Conservation (phyloP, 2,329 filamentous ascomycete species). For the Alternaria ventricosa region DNA sequence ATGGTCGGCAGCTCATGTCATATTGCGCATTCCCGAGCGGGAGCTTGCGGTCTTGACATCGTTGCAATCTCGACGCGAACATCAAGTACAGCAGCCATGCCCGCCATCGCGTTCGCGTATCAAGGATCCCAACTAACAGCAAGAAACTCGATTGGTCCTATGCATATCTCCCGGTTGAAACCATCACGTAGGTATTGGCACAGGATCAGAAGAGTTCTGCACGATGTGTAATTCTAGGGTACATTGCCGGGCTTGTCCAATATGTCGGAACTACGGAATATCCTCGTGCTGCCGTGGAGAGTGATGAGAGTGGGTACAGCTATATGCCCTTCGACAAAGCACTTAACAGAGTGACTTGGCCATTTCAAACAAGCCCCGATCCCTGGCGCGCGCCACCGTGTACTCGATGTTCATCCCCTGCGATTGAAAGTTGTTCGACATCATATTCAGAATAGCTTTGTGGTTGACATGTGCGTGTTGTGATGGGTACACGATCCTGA, state of each 20-base stretch:
- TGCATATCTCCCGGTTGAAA: neutral
- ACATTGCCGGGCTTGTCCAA: neutral
- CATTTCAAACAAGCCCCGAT: neutral
- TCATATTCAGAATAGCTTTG: neutral
- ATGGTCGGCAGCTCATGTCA: neutral
- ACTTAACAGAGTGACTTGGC: neutral
- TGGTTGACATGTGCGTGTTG: too few relatives aligned
- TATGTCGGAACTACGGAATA: neutral
- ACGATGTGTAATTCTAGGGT: neutral
- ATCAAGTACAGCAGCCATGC: neutral
- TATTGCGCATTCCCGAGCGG: neutral
- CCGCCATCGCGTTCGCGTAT: neutral
- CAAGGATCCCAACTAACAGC: neutral
- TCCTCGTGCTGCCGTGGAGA: neutral
- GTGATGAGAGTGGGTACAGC: neutral
- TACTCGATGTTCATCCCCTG: neutral
- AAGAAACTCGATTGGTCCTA: neutral
- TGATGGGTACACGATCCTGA: neutral
- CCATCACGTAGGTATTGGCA: neutral
- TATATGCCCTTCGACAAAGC: neutral
- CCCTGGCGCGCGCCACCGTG: neutral
- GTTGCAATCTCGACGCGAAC: neutral
- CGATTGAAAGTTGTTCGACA: neutral
- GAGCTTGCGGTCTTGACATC: neutral
- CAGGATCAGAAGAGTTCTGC: neutral